phyloP scores from a whole-genome alignment of 805 yeast genomes.

The Priceomyces medius region DNA sequence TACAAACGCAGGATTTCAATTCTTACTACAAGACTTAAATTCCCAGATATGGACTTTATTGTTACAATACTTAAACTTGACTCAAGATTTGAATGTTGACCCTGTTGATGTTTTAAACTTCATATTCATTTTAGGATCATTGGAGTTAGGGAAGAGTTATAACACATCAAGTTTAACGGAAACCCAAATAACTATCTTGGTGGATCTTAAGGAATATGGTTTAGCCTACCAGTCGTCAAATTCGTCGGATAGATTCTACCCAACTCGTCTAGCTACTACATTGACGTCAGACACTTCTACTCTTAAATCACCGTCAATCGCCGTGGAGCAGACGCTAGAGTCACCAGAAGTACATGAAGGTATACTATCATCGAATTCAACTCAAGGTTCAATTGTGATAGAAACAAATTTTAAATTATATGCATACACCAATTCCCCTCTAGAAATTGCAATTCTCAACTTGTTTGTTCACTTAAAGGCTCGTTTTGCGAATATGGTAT shows the following conservation, averaged over 20 bases:
- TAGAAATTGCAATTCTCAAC: slow-evolving; percentile 90
- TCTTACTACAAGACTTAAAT: slow-evolving; percentile 85
- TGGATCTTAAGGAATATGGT: slow-evolving; percentile 89
- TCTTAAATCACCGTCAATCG: slow-evolving; percentile 69
- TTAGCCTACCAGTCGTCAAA: slow-evolving; percentile 65
- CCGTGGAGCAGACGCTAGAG: slow-evolving; percentile 65
- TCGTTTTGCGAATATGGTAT: slow-evolving; percentile 86
- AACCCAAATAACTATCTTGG: slow-evolving; percentile 83
- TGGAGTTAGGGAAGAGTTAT: slow-evolving; percentile 88
- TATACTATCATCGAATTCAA: slow-evolving; percentile 16
- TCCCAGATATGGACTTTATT: slow-evolving; percentile 93
- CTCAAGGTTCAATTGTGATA: slow-evolving; percentile 71
- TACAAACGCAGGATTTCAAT: slow-evolving; percentile 92
- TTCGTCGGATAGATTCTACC: slow-evolving; percentile 69
- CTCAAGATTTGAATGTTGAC: slow-evolving; percentile 86
- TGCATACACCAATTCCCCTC: slow-evolving; percentile 90
- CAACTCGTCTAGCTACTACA: slow-evolving; percentile 87
- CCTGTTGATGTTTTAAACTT: slow-evolving; percentile 94
- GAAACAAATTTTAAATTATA: slow-evolving; percentile 94
- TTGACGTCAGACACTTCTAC: slow-evolving; percentile 80
- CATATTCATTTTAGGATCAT: slow-evolving; percentile 87
- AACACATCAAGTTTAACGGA: slow-evolving; percentile 65
- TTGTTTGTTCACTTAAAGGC: slow-evolving; percentile 82
- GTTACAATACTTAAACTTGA: slow-evolving; percentile 80
- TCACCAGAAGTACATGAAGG: slow-evolving; percentile 12